Percentiles rank a stretch among this genome's conserved stretches.
Conservation (phyloP, 768 basidiomycete genomes). For the Russula dissimulans region DNA sequence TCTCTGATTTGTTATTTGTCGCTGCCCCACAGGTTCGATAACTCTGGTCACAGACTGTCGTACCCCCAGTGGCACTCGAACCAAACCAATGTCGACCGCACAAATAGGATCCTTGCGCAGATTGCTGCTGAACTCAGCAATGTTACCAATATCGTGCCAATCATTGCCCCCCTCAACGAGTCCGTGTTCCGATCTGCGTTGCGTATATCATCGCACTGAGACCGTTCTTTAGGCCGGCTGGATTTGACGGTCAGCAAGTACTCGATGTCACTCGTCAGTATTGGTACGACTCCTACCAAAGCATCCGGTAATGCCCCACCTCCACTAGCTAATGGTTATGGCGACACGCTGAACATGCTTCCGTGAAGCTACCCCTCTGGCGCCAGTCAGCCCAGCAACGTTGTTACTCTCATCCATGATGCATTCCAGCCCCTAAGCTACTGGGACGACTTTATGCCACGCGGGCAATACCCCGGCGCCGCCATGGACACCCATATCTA, state of each 20-base stretch:
- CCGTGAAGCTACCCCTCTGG: conserved; percentile 33
- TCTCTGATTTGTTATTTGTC: conserved; percentile 25
- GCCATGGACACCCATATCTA: conserved; percentile 77
- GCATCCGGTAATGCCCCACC: conserved; percentile 43
- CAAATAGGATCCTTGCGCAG: conserved; percentile 52
- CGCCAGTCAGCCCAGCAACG: conserved; percentile 40
- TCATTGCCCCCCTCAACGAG: conserved; percentile 77
- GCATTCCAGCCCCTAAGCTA: conserved; percentile 68
- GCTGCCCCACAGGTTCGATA: conserved; percentile 53
- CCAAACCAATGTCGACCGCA: conserved; percentile 56
- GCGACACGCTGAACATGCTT: conserved; percentile 24
- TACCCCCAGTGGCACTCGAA: conserved; percentile 65
- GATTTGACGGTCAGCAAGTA: conserved; percentile 45
- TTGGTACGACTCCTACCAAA: conserved; percentile 68
- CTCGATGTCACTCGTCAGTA: conserved; percentile 48
- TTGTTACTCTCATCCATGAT: conserved; percentile 61
- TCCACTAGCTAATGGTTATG: neutral
- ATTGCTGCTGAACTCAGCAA: conserved; percentile 52
- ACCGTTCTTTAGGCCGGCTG: conserved; percentile 50
- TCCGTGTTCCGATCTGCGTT: conserved; percentile 25
- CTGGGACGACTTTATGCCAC: conserved; percentile 55
- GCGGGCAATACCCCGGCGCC: conserved; percentile 51
- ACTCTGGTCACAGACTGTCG: conserved; percentile 60
- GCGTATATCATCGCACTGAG: neutral
- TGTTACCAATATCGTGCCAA: conserved; percentile 45